Base-by-base conservation (phyloP, 257 asterid genomes). In the Eucommia ulmoides region DNA sequence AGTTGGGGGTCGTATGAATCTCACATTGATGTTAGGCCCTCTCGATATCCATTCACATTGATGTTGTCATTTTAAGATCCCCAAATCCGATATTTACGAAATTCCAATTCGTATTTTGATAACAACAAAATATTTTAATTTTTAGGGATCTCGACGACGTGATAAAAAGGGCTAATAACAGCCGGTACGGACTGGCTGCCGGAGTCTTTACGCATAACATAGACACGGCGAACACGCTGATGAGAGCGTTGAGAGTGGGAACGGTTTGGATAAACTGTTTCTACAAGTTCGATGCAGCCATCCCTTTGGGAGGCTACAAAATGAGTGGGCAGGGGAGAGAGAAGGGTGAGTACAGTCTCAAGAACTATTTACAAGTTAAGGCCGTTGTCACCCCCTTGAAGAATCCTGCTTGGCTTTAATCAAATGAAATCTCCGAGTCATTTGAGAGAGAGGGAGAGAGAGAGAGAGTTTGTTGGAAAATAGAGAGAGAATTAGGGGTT, bases 301-400 rank as follows among this genome's bases (percentile, higher is more conserved):
- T 91, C 38, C 98, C 98, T 21, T 83, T 83, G 25, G 98, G 96
- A 50, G 98, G 96, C 15, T 91, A 91, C 60, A 91, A 91, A 74
- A 82, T 82, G 96, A 91, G 94, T 42, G 96, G 98, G n/a, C 76
- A 76, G 1, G 98, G 98, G 24, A 71, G 98, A 73, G 94, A 89
- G 46, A 89, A 82, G 69, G 93, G 96, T 14, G 92, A 78, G 57
- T 89, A 85, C 73, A 70, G 93, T 66, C 86, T 85, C 55, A 85
- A 75, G 80, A 89, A 78, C 47, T 85, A 89, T 84, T 68, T 83
- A 75, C 93, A 85, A 69, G 96, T 85, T 61, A 91, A 83, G 65
- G 98, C 98, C 14, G 93, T 91, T 7, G 93, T 77, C 23, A 82
- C 86, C 21, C 22, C 93, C 22, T 50, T 91, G 29, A 75, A 71